Conservation (phyloP, 257 asterid genomes). For the Lantana camara region DNA sequence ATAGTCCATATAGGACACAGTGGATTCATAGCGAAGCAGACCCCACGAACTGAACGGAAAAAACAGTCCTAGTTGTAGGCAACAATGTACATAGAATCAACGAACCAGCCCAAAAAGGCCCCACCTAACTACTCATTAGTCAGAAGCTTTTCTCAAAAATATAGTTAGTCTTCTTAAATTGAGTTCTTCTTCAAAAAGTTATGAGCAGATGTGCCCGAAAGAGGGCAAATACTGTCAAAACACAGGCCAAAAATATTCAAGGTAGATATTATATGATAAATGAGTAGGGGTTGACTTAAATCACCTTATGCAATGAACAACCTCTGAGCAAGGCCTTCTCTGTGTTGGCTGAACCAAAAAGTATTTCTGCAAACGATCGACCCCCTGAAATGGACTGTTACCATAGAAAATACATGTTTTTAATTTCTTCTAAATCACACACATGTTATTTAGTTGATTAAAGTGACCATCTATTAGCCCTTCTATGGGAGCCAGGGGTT, state of each 20-base stretch:
- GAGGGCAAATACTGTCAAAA: conserved; percentile 9
- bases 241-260: conserved; percentile 7
- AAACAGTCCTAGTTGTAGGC: conserved; percentile 3
- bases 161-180: conserved; percentile 11
- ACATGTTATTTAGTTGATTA: conserved; percentile 22
- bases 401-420: conserved; percentile 28
- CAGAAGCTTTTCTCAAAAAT: conserved; percentile 7
- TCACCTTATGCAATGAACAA: conserved; percentile 87
- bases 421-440: conserved; percentile 21
- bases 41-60: conserved; percentile 15
- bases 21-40: conserved; percentile 20
- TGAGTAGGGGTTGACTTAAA: conserved; percentile 14
- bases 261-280: conserved; percentile 13
- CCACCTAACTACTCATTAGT: conserved; percentile 5
- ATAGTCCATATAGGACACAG: conserved; percentile 16
- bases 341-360: conserved; percentile 68
- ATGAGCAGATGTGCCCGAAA: not conserved
- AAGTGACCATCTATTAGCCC: not conserved
- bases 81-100: conserved; percentile 1
- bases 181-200: conserved; percentile 10
- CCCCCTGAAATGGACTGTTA: conserved; percentile 95
- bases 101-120: conserved; percentile 15
- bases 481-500: not conserved
- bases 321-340: conserved; percentile 70
- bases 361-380: conserved; percentile 84